These are phyloP conservation scores for Cystoisospora suis DNA, from an alignment of 169 alveolate genomes.

Conservation along the genomic window DNA sequence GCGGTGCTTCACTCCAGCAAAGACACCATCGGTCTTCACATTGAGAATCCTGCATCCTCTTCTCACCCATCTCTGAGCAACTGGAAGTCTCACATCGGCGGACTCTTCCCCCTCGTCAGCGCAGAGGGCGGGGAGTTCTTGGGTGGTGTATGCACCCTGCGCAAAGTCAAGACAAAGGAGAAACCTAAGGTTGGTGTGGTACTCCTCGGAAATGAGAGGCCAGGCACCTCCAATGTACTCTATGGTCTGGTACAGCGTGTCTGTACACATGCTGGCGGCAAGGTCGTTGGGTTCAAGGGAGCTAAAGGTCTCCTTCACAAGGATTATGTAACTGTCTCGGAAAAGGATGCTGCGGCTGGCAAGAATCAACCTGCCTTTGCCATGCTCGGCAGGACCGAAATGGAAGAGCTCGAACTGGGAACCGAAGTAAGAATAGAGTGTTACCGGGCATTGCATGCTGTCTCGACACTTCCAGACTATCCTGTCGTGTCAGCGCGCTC, in stretches of 20 bases:
- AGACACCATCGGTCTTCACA: constrained; percentile 16
- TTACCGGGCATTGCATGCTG: too few species aligned
- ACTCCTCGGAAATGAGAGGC: constrained; percentile 92
- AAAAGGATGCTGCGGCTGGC: constrained; percentile 4
- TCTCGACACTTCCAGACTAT: too few species aligned
- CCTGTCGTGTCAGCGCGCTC: too few species aligned
- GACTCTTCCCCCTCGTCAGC: not conserved
- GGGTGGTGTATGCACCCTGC: not conserved
- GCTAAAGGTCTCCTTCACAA: constrained; percentile 26
- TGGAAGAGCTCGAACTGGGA: constrained; percentile 13
- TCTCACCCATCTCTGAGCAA: not conserved
- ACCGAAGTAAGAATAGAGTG: not conserved
- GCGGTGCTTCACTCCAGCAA: not conserved
- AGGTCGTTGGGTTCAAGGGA: constrained; percentile 25
- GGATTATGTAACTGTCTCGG: constrained; percentile 8
- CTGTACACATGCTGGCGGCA: constrained; percentile 1
- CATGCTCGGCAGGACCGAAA: constrained; percentile 38
- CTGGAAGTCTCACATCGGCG: not conserved
- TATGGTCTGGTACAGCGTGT: constrained; percentile 85
- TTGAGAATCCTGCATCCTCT: not conserved
- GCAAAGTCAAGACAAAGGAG: not conserved
- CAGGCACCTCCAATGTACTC: constrained; percentile 94
- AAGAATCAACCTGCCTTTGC: not conserved
- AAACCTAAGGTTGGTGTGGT: constrained; percentile 86
- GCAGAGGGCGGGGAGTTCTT: constrained; percentile 4